Conservation (phyloP, 2,329 filamentous ascomycete genomes). For the Aspergillus thermomutatus region DNA sequence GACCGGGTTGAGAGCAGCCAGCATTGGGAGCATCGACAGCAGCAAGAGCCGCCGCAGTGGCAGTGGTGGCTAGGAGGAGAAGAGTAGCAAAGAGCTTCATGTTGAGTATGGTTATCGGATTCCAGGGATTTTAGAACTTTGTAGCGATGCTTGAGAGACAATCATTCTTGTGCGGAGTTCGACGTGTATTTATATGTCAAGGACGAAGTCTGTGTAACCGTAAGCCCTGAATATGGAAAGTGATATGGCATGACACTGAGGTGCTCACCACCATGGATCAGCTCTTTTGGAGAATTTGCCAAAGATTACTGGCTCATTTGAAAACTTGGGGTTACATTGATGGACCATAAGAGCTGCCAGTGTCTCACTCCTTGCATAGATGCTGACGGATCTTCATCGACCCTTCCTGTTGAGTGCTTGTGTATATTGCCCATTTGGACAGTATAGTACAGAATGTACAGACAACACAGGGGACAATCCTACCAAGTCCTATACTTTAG, state of each 20-base stretch:
- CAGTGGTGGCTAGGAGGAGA: not conserved
- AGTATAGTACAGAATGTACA: not conserved
- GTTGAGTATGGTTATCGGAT: not conserved
- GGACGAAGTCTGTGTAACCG: not conserved
- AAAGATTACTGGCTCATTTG: not conserved
- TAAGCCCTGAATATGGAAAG: not conserved
- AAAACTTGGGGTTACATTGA: not conserved
- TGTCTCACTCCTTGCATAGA: not conserved
- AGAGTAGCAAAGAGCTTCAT: not conserved
- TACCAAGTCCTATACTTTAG: not conserved
- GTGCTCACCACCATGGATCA: not conserved
- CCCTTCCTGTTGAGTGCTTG: too few relatives aligned
- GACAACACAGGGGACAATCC: too few relatives aligned
- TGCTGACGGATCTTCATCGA: not conserved
- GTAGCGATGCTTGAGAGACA: not conserved
- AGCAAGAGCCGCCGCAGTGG: not conserved
- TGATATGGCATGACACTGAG: not conserved
- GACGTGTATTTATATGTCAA: not conserved
- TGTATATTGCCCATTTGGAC: not conserved
- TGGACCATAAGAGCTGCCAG: not conserved
- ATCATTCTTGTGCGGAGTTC: not conserved
- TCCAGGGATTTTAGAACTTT: not conserved
- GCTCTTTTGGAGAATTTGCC: not conserved
- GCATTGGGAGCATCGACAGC: not conserved
- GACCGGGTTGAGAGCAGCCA: conserved; percentile 8